Evolutionary conservation across 805 yeast species (phyloP), one percentile per base, ranked within the genome.

Genomic region (Sugiyamaella smithiae): DNA sequence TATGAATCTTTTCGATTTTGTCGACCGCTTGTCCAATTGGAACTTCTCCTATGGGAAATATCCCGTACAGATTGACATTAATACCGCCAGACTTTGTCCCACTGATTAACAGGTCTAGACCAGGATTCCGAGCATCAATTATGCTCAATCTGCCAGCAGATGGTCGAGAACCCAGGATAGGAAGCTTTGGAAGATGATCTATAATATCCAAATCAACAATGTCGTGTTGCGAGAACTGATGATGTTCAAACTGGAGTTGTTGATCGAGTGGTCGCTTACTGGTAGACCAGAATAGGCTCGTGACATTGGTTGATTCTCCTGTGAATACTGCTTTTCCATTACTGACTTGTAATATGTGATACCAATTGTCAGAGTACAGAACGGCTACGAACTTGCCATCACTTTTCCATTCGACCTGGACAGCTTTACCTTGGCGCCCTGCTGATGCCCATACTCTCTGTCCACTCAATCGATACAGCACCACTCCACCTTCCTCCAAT

Each of bases 401-500:
- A 4, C 63, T 62, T 28, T 66, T 57, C 76, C 77, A 74, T 1
- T 52, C 45, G 3, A 62, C 29, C 41, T 29, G 40, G 22, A 25
- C 28, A 11, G 50, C 52, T 48, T 54, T 9, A 43, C 40, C 24
- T 2, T 50, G 48, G 3, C 63, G 63, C 44, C 70, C 64, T 40
- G 70, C 68, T 23, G 75, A 64, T 12, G 78, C 70, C 71, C 79
- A 80, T 4, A 80, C 76, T 17, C 76, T 56, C 51, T 75, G 76
- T 1, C 82, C 84, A 50, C 74, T 76, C 36, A 73, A 62, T 42
- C 87, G 72, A 54, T 75, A 78, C 7, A 81, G 72, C 68, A 78
- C 70, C 4, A 81, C 62, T 49, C 82, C 85, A 63, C 77, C 65
- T 7, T 46, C 51, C 24, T 61, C 61, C 7, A 80, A 68, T 1